Conservation (phyloP, 148 eudicot genomes). For the Rhododendron molle region DNA sequence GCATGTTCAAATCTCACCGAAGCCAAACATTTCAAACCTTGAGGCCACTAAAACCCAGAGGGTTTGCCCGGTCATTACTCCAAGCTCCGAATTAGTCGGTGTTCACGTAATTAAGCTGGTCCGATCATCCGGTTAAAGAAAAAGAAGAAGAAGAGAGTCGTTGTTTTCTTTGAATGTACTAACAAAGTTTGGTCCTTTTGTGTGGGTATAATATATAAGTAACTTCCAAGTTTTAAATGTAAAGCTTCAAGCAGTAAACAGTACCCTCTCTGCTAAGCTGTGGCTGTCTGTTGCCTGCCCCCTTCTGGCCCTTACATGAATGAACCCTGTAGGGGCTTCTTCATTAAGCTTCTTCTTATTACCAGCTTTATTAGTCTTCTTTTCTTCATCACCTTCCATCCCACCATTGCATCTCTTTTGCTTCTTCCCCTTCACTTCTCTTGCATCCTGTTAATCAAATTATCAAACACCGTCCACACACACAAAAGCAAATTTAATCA, state of each 20-base stretch:
- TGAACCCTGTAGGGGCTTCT: constrained; percentile 57
- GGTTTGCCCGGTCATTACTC: too few relatives aligned
- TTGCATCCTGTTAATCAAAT: constrained; percentile 18
- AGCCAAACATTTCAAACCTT: too few relatives aligned
- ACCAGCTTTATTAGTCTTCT: constrained; percentile 8
- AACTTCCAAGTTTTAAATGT: neutral
- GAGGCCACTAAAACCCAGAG: too few relatives aligned
- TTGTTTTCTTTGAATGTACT: neutral
- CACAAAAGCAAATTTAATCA: neutral
- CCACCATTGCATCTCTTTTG: constrained; percentile 27
- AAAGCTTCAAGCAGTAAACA: neutral
- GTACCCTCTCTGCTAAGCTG: constrained; percentile 91
- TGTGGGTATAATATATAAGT: neutral
- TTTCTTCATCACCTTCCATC: constrained; percentile 23
- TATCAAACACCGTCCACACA: neutral
- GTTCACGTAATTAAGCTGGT: neutral
- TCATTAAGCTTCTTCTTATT: constrained; percentile 17
- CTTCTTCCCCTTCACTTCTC: constrained; percentile 42
- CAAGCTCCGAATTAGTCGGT: too few relatives aligned
- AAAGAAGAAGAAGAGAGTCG: neutral
- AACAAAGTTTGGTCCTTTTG: neutral
- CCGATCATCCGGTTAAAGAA: too few relatives aligned
- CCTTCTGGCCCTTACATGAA: constrained; percentile 92
- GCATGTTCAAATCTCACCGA: too few relatives aligned
- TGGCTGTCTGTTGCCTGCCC: constrained; percentile 96